Evolutionary conservation across 148 eudicot species (phyloP), one percentile per base, ranked within the genome.

Genomic region (Spergularia marina): DNA sequence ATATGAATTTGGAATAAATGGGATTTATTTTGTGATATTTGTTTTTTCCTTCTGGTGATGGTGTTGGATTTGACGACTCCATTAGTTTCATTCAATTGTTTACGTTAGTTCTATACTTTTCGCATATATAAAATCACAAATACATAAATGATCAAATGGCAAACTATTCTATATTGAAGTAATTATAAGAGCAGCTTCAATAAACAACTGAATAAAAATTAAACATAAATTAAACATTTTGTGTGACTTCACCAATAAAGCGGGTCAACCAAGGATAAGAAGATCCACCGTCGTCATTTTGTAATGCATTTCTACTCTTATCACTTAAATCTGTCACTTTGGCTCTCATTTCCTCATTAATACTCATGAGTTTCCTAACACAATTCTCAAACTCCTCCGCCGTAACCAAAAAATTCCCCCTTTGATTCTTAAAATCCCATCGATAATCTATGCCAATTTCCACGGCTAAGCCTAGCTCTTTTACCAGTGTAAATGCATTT

Each of bases 391-490:
- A 56, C 61, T 80, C 85, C 15, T 78, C 77, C 0, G 82, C 81
- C 16, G 44, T 81, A 23, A 83, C 83, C 3, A 39, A 7, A 40
- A 70, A 75, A 47, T 70, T 80, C 21, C 39, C 49, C 18, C 47
- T 20, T 23, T 40, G 18, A 18, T 12, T 6, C 64, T 39, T 74
- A 12, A 69, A 23, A 72, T 81, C 76, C 52, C 16, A n/a, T 10
- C 68, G 62, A 58, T 73, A 77, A 68, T 86, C 86, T 74, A 83
- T n/a, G 17, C 82, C 80, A 5, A 85, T 80, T 83, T 85, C 88
- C 47, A 82, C 84, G 10, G 81, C 82, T 20, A 86, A 20, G 20
- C 73, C 83, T 8, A 82, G 30, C 36, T 86, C 89, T 66, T 70
- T 76, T 5, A 86, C 82, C 53, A 87, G 17, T 54, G 69, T 57